Conservation (phyloP, 2,329 filamentous ascomycete genomes). For the Dactylella cylindrospora region DNA sequence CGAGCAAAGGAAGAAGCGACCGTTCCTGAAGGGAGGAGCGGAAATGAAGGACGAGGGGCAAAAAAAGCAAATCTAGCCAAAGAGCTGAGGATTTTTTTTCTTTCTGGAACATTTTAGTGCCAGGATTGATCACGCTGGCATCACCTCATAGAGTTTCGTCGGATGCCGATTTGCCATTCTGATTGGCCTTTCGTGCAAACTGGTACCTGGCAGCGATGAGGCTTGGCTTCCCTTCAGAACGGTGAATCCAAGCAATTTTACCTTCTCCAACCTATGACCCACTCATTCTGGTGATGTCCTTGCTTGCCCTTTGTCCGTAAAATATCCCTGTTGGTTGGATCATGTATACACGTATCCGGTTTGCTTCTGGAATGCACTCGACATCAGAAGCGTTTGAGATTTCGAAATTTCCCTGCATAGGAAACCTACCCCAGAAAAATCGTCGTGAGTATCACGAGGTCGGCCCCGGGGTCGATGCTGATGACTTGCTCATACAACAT, state of each 20-base stretch:
- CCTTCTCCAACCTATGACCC: background rate
- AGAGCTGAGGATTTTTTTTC: slow-evolving; percentile 5
- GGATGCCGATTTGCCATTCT: slow-evolving; percentile 14
- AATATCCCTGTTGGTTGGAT: slow-evolving; percentile 20
- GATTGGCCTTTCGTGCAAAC: slow-evolving; percentile 33
- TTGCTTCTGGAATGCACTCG: slow-evolving; percentile 42
- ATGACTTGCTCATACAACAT: no score
- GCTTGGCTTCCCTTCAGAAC: slow-evolving; percentile 43
- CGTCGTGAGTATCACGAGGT: no score
- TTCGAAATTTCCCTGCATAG: no score
- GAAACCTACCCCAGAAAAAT: no score
- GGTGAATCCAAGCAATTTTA: slow-evolving; percentile 22
- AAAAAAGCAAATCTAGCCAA: slow-evolving; percentile 3
- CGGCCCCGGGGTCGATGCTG: no score
- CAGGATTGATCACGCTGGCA: slow-evolving; percentile 20
- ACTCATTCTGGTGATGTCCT: slow-evolving; percentile 18
- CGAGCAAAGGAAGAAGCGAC: slow-evolving; percentile 6
- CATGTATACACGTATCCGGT: slow-evolving; percentile 11
- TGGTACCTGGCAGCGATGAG: slow-evolving; percentile 33
- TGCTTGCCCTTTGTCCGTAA: slow-evolving; percentile 22
- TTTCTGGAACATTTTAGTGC: slow-evolving; percentile 44
- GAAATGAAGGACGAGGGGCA: slow-evolving; percentile 15
- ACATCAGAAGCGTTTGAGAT: slow-evolving; percentile 34
- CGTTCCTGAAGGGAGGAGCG: slow-evolving; percentile 16
- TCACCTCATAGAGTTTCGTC: slow-evolving; percentile 28